phyloP scores from a whole-genome alignment of 345 rosid species.

The Luvunga scandens region DNA sequence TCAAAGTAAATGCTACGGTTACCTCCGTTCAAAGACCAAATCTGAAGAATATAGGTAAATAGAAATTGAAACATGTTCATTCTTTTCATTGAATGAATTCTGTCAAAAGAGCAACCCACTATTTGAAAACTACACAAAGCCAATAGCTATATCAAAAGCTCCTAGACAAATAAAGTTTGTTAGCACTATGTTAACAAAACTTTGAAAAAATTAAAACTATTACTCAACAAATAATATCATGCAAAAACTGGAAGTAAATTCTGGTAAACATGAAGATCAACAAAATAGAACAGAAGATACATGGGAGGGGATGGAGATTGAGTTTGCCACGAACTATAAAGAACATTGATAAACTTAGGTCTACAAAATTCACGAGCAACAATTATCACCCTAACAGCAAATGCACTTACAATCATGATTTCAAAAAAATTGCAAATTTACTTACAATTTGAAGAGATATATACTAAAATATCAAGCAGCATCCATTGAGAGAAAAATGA shows the following conservation, averaged over 20 bases:
- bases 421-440: neutral
- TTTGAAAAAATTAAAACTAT: neutral
- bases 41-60: neutral
- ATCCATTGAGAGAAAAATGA: slow-evolving; percentile 11
- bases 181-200: neutral
- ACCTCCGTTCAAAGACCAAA: neutral
- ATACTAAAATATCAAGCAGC: neutral
- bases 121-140: neutral
- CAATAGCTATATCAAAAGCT: neutral
- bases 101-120: neutral
- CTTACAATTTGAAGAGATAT: neutral
- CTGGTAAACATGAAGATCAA: neutral
- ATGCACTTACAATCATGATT: neutral
- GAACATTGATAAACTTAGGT: neutral
- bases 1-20: neutral
- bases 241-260: neutral
- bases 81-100: neutral
- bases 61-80: neutral
- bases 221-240: neutral
- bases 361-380: neutral
- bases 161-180: neutral
- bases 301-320: neutral
- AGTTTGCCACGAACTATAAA: neutral
- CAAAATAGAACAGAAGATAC: neutral
- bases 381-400: neutral